Evolutionary conservation across 805 yeast genomes (phyloP).

Genomic region (Lipomyces lipofer): DNA sequence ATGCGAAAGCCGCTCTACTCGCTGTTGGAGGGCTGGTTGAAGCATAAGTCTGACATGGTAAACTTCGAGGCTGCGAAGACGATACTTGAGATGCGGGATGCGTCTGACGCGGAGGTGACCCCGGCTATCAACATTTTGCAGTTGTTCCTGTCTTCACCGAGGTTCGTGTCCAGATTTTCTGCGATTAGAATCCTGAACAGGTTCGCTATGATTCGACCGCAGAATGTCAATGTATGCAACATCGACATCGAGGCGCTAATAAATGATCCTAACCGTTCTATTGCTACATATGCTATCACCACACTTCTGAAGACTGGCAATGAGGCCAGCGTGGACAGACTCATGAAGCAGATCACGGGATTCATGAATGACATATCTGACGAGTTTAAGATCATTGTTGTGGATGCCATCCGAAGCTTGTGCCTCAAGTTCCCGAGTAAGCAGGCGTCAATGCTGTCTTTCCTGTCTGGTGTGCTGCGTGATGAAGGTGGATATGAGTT

Average conservation of each 20-base stretch:
- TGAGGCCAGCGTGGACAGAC: conserved; percentile 81
- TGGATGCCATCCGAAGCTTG: conserved; percentile 89
- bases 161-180: conserved; percentile 86
- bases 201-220: conserved; percentile 78
- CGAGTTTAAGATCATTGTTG: conserved; percentile 90
- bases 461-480: conserved; percentile 79
- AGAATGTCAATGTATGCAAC: conserved; percentile 69
- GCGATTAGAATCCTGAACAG: conserved; percentile 88
- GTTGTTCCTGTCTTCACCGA: conserved; percentile 76
- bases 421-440: conserved; percentile 92
- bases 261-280: conserved; percentile 83
- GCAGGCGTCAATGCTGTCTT: conserved; percentile 75
- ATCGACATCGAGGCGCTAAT: conserved; percentile 82
- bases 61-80: conserved; percentile 89
- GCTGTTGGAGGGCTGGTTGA: conserved; percentile 66
- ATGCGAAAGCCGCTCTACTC: conserved; percentile 61
- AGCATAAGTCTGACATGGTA: conserved; percentile 83
- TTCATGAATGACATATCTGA: conserved; percentile 93
- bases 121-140: conserved; percentile 74
- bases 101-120: conserved; percentile 64
- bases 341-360: conserved; percentile 80
- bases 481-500: conserved; percentile 88
- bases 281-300: conserved; percentile 96
- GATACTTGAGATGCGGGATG: conserved; percentile 55
- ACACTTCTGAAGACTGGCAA: conserved; percentile 94